Conservation (phyloP, 371 early-diverging fungal species). For the Globomyces sp. region DNA sequence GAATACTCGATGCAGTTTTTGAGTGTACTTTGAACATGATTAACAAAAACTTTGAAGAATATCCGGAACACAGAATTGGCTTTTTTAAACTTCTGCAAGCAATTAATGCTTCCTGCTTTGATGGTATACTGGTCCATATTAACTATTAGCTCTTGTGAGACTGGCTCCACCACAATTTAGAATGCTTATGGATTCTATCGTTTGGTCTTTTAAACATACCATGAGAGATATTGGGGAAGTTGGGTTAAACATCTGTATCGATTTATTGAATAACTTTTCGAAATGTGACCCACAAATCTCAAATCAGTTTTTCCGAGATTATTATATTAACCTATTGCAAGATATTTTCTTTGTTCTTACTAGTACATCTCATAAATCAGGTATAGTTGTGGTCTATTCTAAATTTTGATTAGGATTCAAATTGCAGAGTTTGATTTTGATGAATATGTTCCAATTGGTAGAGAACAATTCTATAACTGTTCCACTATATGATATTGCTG, state of each 20-base stretch:
- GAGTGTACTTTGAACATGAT: constrained; percentile 97
- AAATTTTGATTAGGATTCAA: constrained; percentile 69
- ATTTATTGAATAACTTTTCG: constrained; percentile 79
- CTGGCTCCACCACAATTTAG: constrained; percentile 84
- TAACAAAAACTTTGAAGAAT: constrained; percentile 95
- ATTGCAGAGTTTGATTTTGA: constrained; percentile 84
- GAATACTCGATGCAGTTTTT: constrained; percentile 89
- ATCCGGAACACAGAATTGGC: constrained; percentile 92
- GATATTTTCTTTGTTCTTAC: constrained; percentile 96
- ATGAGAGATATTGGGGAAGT: constrained; percentile 95
- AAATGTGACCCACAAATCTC: constrained; percentile 73
- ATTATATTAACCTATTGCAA: constrained; percentile 83
- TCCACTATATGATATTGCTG: constrained; percentile 74
- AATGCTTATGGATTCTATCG: constrained; percentile 83
- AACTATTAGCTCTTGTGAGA: constrained; percentile 67
- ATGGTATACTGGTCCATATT: constrained; percentile 40
- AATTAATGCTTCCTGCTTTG: constrained; percentile 87
- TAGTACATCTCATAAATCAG: constrained; percentile 96
- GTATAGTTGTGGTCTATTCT: constrained; percentile 44
- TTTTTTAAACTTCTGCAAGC: constrained; percentile 89
- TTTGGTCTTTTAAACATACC: constrained; percentile 99
- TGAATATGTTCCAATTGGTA: constrained; percentile 83
- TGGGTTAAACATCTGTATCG: constrained; percentile 80
- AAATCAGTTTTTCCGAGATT: constrained; percentile 86
- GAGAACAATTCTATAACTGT: constrained; percentile 70